Evolutionary conservation across 1,284 basidiomycete species (phyloP).

Genomic region (Pascua guehoae): DNA sequence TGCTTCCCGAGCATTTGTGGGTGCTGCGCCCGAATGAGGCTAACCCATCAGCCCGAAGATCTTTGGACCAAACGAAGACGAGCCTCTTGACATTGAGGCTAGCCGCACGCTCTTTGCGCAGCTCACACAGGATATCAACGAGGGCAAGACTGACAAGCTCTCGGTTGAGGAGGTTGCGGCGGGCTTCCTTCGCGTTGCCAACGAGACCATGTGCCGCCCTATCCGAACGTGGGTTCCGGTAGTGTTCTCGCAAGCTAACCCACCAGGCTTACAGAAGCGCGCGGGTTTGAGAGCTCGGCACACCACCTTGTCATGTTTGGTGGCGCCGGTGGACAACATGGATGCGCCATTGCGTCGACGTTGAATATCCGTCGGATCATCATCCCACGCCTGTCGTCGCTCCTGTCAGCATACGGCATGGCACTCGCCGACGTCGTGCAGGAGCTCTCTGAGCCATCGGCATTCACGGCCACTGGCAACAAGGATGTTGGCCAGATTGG

Average conservation of each 20-base stretch:
- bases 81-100: constrained; percentile 50
- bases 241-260: not conserved
- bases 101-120: constrained; percentile 44
- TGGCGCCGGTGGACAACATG: constrained; percentile 43
- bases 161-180: constrained; percentile 34
- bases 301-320: constrained; percentile 42
- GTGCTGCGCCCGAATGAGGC: not conserved
- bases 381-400: constrained; percentile 36
- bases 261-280: constrained; percentile 31
- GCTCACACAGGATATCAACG: constrained; percentile 51
- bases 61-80: constrained; percentile 54
- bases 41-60: constrained; percentile 24
- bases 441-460: constrained; percentile 36
- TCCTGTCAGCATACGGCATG: constrained; percentile 44
- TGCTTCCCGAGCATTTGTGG: constrained; percentile 54
- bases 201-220: constrained; percentile 43
- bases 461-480: constrained; percentile 22
- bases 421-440: constrained; percentile 39
- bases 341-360: constrained; percentile 32
- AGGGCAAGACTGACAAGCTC: constrained; percentile 25
- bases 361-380: constrained; percentile 39
- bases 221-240: constrained; percentile 25
- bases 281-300: constrained; percentile 31
- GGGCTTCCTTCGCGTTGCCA: constrained; percentile 38
- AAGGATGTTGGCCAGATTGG: constrained; percentile 19